These are phyloP conservation scores for Heterococcus sp. DNA, from an alignment of 108 stramenopile species.

Conservation along the genomic window DNA sequence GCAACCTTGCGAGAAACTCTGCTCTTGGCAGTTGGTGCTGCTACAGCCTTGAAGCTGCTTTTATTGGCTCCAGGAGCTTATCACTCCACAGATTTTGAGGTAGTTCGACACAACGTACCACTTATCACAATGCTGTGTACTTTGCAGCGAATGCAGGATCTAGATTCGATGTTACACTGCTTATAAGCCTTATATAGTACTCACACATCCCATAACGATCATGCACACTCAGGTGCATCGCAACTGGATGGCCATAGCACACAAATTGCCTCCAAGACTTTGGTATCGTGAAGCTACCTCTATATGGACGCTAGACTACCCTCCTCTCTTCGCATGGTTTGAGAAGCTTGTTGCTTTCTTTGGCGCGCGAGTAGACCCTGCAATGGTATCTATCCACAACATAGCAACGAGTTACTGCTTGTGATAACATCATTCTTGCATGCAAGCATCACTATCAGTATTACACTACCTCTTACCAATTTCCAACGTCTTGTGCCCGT, in stretches of 20 bases:
- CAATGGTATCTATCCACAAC: conserved; percentile 29
- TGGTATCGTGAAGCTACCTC: conserved; percentile 90
- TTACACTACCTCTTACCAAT: too few species aligned
- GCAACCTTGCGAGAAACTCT: neutral
- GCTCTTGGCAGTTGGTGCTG: neutral
- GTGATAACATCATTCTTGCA: too few species aligned
- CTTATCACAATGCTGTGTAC: neutral
- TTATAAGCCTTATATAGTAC: neutral
- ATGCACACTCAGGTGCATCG: conserved; percentile 72
- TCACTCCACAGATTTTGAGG: conserved; percentile 50
- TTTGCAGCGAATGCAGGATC: neutral
- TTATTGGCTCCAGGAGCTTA: conserved; percentile 22
- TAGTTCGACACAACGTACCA: neutral
- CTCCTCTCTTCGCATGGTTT: conserved; percentile 86
- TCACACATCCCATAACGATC: neutral
- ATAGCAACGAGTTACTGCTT: too few species aligned
- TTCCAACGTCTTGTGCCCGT: too few species aligned
- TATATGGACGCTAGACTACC: conserved; percentile 91
- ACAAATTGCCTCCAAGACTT: conserved; percentile 62
- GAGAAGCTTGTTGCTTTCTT: conserved; percentile 42
- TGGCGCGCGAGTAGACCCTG: conserved; percentile 31
- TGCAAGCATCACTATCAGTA: too few species aligned
- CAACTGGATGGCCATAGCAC: conserved; percentile 89
- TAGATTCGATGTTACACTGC: neutral
- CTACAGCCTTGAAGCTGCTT: conserved; percentile 24